Evolutionary conservation across 306 rosid species (phyloP), one percentile per base, ranked within the genome.

Genomic region (peach (Prunus persica)): DNA sequence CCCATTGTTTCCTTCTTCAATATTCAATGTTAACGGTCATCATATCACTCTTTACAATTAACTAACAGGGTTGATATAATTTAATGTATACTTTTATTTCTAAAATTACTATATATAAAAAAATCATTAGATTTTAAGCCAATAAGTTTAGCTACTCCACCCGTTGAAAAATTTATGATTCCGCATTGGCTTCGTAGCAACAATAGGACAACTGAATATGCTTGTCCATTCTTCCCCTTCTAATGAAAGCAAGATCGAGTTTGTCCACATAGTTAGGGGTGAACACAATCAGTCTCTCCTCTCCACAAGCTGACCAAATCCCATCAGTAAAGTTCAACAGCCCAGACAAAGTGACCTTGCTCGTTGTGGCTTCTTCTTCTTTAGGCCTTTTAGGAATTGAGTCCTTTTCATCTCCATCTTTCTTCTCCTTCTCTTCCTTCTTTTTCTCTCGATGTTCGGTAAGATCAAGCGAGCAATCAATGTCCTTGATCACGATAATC

Each of bases 201-300:
- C 91, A 92, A 43, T 84, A 88, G 0, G 96, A 85, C 77, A 89
- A n/a, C 47, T 88, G 86, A 4, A 92, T 90, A 69, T 85, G 93
- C 81, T 88, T 92, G 13, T 92, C 93, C 95, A 87, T 88, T 45
- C 91, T 78, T 25, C 95, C 94, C 22, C 89, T 89, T 76, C 93
- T 76, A 13, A 88, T 88, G 0, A 91, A 49, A 34, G 95, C 97
- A 55, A 86, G 90, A 30, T 89, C 93, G 22, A 88, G 87, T 46
- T 86, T 92, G 4, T 89, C 90, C n/a, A 82, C 83, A 73, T 70
- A 81, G 43, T 87, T 92, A 0, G 91, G 82, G 1, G 93, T 88
- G 46, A 89, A 92, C 18, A 88, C 82, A 8, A 88, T 82, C 54
- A 88, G 73, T 67, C 89, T 82, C 72, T 92, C 90, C 14, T 88